phyloP scores from a whole-genome alignment of 257 asterid species.

The Lithospermum erythrorhizon region DNA sequence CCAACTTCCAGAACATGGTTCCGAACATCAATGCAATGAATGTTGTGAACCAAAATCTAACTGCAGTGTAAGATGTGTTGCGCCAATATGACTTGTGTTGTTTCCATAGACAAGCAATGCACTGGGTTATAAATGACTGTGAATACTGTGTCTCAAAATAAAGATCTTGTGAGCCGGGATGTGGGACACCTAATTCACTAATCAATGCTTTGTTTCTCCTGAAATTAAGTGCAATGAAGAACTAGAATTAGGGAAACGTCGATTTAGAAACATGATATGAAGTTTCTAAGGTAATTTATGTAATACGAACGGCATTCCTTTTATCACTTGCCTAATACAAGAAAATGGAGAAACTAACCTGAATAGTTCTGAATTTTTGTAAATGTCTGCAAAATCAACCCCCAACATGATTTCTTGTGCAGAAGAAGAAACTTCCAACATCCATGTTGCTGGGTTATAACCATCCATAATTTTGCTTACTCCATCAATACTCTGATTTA shows the following conservation, averaged over 20 bases:
- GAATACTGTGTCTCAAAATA: conserved; percentile 47
- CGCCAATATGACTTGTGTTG: conserved; percentile 73
- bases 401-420: conserved; percentile 51
- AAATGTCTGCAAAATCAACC: conserved; percentile 38
- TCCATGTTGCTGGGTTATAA: conserved; percentile 89
- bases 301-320: not conserved
- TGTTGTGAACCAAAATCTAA: conserved; percentile 54
- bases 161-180: conserved; percentile 43
- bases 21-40: conserved; percentile 64
- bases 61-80: conserved; percentile 74
- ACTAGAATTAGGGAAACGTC: not conserved
- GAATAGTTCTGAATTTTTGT: conserved; percentile 50
- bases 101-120: conserved; percentile 77
- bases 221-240: conserved; percentile 4
- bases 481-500: conserved; percentile 40
- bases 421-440: conserved; percentile 62
- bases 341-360: conserved; percentile 21
- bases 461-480: conserved; percentile 45
- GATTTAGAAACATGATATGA: not conserved
- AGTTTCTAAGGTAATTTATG: no score
- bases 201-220: conserved; percentile 69
- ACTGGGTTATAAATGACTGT: conserved; percentile 54
- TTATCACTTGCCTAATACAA: not conserved
- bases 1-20: conserved; percentile 72
- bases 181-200: conserved; percentile 45